Conservation (phyloP, 768 basidiomycete species). For the Naganishia vishniacii region DNA sequence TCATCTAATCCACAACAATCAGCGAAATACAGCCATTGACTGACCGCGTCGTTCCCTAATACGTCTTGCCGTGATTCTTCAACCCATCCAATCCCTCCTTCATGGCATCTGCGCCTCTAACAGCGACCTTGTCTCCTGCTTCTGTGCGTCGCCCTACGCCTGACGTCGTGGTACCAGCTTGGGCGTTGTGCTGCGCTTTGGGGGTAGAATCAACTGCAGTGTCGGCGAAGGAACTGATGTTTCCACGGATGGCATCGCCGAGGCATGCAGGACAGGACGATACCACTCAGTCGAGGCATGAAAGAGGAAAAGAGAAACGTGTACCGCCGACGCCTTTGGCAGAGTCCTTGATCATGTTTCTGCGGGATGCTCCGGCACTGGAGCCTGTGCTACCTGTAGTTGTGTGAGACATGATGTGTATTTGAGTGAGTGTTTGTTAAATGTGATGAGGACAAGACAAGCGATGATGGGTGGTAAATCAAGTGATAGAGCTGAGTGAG, state of each 20-base stretch:
- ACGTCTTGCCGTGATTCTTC: neutral
- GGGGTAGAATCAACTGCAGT: constrained; percentile 4
- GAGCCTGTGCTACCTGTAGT: constrained; percentile 6
- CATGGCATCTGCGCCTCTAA: constrained; percentile 13
- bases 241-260: constrained; percentile 22
- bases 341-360: constrained; percentile 21
- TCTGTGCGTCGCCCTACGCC: neutral
- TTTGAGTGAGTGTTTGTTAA: neutral
- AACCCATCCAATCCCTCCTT: constrained; percentile 15
- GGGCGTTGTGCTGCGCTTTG: constrained; percentile 13
- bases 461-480: neutral
- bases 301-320: neutral
- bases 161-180: neutral
- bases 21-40: neutral
- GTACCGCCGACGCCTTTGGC: constrained; percentile 18
- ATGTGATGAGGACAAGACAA: neutral
- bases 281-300: neutral
- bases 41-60: neutral
- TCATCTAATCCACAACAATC: too few relatives aligned
- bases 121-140: constrained; percentile 13
- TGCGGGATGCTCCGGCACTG: constrained; percentile 1
- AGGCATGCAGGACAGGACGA: neutral
- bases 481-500: too few relatives aligned
- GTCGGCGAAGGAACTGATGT: constrained; percentile 25
- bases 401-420: neutral